phyloP scores from a whole-genome alignment of 108 stramenopile genomes.

The Cyclotella atomus region DNA sequence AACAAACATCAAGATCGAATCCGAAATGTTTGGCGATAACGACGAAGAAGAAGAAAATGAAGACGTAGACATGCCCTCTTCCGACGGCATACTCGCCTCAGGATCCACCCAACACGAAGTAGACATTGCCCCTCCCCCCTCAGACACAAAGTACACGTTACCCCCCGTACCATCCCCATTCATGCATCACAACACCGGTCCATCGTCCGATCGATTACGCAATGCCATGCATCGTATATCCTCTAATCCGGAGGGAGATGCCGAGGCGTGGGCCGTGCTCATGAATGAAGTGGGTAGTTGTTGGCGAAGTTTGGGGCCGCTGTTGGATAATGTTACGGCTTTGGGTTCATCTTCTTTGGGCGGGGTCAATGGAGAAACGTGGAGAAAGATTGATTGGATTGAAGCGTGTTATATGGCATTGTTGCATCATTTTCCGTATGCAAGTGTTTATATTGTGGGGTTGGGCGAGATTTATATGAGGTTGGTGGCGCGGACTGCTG shows the following conservation, averaged over 20 bases:
- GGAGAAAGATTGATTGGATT: constrained; percentile 81
- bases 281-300: constrained; percentile 74
- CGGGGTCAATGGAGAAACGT: constrained; percentile 13
- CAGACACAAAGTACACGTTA: too few species aligned
- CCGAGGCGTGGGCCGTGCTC: constrained; percentile 86
- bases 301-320: constrained; percentile 50
- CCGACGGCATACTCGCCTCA: background rate
- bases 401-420: constrained; percentile 77
- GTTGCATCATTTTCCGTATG: constrained; percentile 78
- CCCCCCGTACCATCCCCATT: constrained; percentile 63
- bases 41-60: constrained; percentile 35
- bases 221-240: constrained; percentile 80
- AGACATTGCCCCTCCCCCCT: constrained; percentile 33
- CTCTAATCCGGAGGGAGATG: constrained; percentile 63
- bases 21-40: constrained; percentile 1
- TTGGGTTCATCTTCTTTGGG: background rate
- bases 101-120: constrained; percentile 35
- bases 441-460: constrained; percentile 45
- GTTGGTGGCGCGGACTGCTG: constrained; percentile 59
- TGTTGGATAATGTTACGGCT: background rate
- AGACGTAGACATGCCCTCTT: constrained; percentile 19
- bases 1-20: background rate
- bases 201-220: constrained; percentile 77
- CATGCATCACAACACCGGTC: constrained; percentile 76
- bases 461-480: constrained; percentile 69